These are phyloP conservation scores for Fusarium zealandicum DNA, from an alignment of 2,329 filamentous ascomycete species.

Conservation along the genomic window DNA sequence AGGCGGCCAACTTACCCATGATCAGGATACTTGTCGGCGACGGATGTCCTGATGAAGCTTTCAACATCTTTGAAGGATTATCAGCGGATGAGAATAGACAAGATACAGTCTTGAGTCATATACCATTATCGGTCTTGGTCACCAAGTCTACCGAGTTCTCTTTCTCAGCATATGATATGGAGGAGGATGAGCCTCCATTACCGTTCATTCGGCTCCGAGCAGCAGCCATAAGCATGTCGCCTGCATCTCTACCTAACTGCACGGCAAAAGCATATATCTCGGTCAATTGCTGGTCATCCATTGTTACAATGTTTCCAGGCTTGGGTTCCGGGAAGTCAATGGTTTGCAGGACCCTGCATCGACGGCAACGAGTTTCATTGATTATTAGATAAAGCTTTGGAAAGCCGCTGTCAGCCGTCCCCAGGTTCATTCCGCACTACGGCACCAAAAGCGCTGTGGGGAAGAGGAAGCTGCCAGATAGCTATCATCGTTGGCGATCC, in stretches of 20 bases:
- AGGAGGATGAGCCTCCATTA: slow-evolving; percentile 19
- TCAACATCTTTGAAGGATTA: slow-evolving; percentile 66
- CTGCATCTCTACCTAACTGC: slow-evolving; percentile 73
- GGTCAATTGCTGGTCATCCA: slow-evolving; percentile 59
- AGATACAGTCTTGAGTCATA: slow-evolving; percentile 8
- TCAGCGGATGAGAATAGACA: neutral
- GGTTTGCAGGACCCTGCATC: neutral
- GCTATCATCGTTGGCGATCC: slow-evolving; percentile 1
- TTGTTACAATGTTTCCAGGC: slow-evolving; percentile 16
- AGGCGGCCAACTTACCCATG: slow-evolving; percentile 62
- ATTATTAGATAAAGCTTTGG: neutral
- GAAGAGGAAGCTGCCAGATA: slow-evolving; percentile 14
- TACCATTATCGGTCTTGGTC: slow-evolving; percentile 77
- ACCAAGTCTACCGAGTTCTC: slow-evolving; percentile 80
- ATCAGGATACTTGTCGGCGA: slow-evolving; percentile 65
- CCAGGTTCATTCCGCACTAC: slow-evolving; percentile 19
- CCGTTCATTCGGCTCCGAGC: slow-evolving; percentile 49
- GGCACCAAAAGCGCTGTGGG: slow-evolving; percentile 34
- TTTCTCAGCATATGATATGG: slow-evolving; percentile 61
- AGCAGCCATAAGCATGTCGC: slow-evolving; percentile 69
- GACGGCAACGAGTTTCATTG: slow-evolving; percentile 16
- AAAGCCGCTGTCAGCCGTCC: slow-evolving; percentile 33
- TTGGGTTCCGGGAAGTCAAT: slow-evolving; percentile 6
- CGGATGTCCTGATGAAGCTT: slow-evolving; percentile 68
- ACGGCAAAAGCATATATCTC: slow-evolving; percentile 75